Percentiles rank a stretch among this genome's conserved stretches.
Evolutionary conservation across 352 stramenopile genomes (phyloP).

Genomic region (Phytophthora cryptogea): DNA sequence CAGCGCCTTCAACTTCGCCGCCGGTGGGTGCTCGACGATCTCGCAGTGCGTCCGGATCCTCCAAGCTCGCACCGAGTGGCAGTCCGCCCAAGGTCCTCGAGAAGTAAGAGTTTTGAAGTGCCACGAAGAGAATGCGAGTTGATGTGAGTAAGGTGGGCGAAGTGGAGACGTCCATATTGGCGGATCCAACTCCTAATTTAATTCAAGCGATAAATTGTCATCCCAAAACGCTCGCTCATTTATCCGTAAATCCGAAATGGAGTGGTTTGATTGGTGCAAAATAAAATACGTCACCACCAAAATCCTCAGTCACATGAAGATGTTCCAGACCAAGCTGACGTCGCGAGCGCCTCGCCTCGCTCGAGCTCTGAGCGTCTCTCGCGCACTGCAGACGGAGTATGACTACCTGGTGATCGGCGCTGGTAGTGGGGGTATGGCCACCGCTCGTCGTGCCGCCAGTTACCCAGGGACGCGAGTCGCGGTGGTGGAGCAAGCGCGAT

Average conservation of each 20-base stretch:
- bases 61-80: constrained; percentile 18
- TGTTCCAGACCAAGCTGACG: constrained; percentile 18
- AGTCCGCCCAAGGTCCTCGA: constrained; percentile 25
- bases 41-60: constrained; percentile 1
- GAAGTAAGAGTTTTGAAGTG: constrained; percentile 27
- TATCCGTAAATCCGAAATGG: neutral
- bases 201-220: constrained; percentile 20
- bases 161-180: neutral
- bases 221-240: constrained; percentile 25
- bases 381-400: constrained; percentile 34
- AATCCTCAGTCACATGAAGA: constrained; percentile 17
- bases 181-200: constrained; percentile 24
- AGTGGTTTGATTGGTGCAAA: constrained; percentile 18
- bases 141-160: constrained; percentile 7
- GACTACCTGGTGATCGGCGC: constrained; percentile 94
- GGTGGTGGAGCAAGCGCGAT: constrained; percentile 91
- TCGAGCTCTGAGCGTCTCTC: constrained; percentile 18
- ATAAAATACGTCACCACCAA: constrained; percentile 4
- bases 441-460: constrained; percentile 87
- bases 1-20: constrained; percentile 28
- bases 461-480: constrained; percentile 92
- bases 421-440: constrained; percentile 93
- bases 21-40: constrained; percentile 18
- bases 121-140: constrained; percentile 14
- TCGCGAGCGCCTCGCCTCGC: constrained; percentile 16